A percentile compares a stretch with the other conserved stretches of the same genome.
These are phyloP conservation scores for Zygnema circumcarinatum DNA, from an alignment of 139 green algal genomes.

Conservation along the genomic window DNA sequence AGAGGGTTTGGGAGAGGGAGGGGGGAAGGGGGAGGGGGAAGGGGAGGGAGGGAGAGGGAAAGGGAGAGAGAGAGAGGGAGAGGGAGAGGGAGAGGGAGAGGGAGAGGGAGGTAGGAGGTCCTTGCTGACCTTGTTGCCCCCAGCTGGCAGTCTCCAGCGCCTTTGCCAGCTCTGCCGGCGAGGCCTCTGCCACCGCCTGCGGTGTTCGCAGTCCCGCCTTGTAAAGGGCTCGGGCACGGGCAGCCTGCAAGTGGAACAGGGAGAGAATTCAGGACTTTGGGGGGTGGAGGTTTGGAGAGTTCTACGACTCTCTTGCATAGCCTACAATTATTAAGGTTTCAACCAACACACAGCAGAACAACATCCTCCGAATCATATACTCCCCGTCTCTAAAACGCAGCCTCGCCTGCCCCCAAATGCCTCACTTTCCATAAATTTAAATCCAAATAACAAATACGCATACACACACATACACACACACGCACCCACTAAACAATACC, in stretches of 20 bases:
- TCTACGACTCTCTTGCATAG: no score
- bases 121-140: neutral
- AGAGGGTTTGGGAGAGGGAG: neutral
- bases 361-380: no score
- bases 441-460: no score
- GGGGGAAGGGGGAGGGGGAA: neutral
- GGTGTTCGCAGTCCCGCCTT: conserved; percentile 41
- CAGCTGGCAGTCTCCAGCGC: neutral
- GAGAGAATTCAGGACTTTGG: no score
- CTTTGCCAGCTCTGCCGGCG: conserved; percentile 45
- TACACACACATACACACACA: no score
- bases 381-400: no score
- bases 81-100: conserved; percentile 3
- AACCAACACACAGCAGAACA: no score
- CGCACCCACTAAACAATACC: no score
- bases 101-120: neutral
- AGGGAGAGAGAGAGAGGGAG: conserved; percentile 4
- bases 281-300: no score
- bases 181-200: conserved; percentile 51
- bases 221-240: conserved; percentile 45
- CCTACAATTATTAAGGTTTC: no score
- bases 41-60: neutral
- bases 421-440: no score
- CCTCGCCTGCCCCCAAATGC: no score
- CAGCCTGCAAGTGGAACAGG: conserved; percentile 26